Conservation (phyloP, 2,329 filamentous ascomycete species). For the Arthrobotrys sphaeroides region DNA sequence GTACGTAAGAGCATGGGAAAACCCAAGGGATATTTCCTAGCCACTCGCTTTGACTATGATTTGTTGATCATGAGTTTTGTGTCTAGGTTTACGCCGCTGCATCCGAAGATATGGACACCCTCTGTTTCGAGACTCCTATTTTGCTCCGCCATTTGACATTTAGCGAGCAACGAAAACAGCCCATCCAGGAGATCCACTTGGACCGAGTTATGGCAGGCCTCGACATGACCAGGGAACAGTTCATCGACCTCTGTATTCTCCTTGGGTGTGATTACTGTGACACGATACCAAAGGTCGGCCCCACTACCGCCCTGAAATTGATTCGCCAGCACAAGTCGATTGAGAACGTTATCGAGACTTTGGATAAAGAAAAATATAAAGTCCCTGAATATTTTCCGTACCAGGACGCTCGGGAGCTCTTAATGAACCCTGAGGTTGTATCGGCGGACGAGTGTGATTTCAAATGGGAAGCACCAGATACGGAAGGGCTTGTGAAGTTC, state of each 20-base stretch:
- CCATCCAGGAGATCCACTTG: conserved; percentile 92
- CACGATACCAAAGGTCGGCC: conserved; percentile 92
- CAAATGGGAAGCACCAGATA: conserved; percentile 94
- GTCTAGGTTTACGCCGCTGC: conserved; percentile 86
- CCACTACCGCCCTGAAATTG: conserved; percentile 88
- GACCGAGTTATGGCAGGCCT: conserved; percentile 87
- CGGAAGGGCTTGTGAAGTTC: conserved; percentile 88
- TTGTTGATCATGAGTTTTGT: not conserved
- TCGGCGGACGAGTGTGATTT: conserved; percentile 90
- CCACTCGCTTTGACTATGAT: not conserved
- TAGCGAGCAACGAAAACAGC: conserved; percentile 95
- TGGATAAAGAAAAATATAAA: conserved; percentile 82
- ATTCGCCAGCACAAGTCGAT: conserved; percentile 91
- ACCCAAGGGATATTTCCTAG: not conserved
- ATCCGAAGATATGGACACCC: conserved; percentile 98
- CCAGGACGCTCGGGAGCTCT: conserved; percentile 87
- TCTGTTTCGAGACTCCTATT: conserved; percentile 93
- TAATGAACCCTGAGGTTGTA: conserved; percentile 89
- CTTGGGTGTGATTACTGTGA: conserved; percentile 98
- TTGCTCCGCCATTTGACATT: conserved; percentile 92
- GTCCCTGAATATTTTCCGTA: conserved; percentile 98
- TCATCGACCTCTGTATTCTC: conserved; percentile 96
- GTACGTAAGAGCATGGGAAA: not conserved
- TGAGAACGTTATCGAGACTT: conserved; percentile 83
- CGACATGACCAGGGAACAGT: conserved; percentile 87